Percentiles rank a stretch among this genome's conserved stretches.
These are phyloP conservation scores for Epicoccum sorghinum DNA, from an alignment of 2,329 filamentous ascomycete species.

Conservation along the genomic window DNA sequence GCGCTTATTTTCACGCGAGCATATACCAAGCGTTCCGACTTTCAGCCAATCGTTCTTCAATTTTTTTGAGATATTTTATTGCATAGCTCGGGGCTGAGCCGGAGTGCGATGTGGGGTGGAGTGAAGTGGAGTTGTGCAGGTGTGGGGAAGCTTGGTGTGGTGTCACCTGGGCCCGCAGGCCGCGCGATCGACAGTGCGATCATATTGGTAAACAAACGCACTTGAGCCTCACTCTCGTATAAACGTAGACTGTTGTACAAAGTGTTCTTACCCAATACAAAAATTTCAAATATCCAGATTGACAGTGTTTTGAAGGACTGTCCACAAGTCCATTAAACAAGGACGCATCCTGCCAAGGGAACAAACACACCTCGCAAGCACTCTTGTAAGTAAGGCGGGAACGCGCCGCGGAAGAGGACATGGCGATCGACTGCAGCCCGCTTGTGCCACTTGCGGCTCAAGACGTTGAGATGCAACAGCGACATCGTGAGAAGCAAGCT, in stretches of 20 bases:
- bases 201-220: neutral
- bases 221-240: constrained; percentile 8
- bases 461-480: constrained; percentile 21
- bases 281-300: no score
- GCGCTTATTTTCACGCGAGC: constrained; percentile 8
- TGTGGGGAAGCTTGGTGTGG: constrained; percentile 10
- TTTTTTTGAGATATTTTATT: neutral
- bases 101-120: neutral
- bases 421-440: neutral
- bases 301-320: no score
- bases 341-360: neutral
- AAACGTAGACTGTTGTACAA: neutral
- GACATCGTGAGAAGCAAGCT: constrained; percentile 6
- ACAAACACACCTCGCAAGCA: neutral
- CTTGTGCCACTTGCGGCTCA: constrained; percentile 17
- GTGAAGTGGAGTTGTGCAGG: neutral
- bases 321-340: no score
- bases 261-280: no score
- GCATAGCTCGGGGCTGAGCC: neutral
- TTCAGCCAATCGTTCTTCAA: constrained; percentile 19
- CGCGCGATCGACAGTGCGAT: constrained; percentile 1
- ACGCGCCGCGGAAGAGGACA: constrained; percentile 9
- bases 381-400: constrained; percentile 8
- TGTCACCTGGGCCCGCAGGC: neutral
- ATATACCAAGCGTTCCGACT: constrained; percentile 21